Evolutionary conservation across 2,329 filamentous ascomycete species (phyloP).

Genomic region (Nannizzia gypsea): DNA sequence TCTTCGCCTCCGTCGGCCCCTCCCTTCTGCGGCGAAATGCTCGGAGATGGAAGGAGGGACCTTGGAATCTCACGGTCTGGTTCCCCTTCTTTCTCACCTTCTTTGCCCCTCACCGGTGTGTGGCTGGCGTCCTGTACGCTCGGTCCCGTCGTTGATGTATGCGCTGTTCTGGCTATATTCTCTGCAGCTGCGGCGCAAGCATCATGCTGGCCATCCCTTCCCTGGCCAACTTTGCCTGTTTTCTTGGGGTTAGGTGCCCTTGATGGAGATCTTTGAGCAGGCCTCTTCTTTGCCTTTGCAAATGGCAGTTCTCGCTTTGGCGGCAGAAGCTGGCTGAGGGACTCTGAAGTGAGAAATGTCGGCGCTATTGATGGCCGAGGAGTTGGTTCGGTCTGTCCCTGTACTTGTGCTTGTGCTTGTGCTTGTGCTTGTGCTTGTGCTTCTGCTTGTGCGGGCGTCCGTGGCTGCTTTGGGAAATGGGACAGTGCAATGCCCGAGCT

Average conservation of each 20-base stretch:
- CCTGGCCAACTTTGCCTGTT: not conserved
- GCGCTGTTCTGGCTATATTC: not conserved
- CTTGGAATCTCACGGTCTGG: not conserved
- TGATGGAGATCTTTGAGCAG: slow-evolving; percentile 21
- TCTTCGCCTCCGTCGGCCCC: not conserved
- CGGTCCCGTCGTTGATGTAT: not conserved
- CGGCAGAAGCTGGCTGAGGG: slow-evolving; percentile 29
- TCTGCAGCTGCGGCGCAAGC: not conserved
- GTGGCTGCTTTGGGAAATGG: not conserved
- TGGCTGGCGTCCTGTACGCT: not conserved
- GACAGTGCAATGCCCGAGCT: not conserved
- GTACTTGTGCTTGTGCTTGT: not conserved
- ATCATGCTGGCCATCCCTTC: not conserved
- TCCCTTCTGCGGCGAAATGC: not conserved
- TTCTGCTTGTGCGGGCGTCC: not conserved
- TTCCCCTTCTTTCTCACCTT: not conserved
- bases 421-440: not conserved
- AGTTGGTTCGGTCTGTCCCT: not conserved
- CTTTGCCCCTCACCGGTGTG: not conserved
- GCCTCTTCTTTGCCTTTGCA: slow-evolving; percentile 19
- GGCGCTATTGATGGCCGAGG: slow-evolving; percentile 20
- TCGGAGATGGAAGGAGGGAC: not conserved
- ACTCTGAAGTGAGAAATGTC: slow-evolving; percentile 19
- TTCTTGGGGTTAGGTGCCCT: slow-evolving; percentile 13
- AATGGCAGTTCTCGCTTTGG: slow-evolving; percentile 35